Percentiles rank a stretch among this genome's conserved stretches.
phyloP scores from a whole-genome alignment of 768 basidiomycete species.

The Trametes coccinea region DNA sequence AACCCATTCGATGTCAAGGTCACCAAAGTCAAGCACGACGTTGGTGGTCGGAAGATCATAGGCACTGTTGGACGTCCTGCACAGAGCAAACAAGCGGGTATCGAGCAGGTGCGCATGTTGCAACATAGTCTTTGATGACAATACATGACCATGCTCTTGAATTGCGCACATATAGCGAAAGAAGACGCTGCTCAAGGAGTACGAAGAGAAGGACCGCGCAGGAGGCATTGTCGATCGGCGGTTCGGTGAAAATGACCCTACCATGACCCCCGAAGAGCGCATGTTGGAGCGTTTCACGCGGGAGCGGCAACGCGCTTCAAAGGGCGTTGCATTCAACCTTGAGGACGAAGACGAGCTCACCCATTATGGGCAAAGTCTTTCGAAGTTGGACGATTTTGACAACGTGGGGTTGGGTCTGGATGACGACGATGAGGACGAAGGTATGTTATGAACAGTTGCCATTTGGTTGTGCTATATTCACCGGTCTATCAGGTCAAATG shows the following conservation, averaged over 20 bases:
- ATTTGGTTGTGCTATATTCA: background rate
- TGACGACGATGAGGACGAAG: constrained; percentile 54
- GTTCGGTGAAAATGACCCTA: constrained; percentile 93
- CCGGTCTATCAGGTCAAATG: constrained; percentile 54
- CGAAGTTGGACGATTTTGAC: constrained; percentile 84
- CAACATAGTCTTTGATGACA: too few species aligned
- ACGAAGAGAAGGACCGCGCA: constrained; percentile 73
- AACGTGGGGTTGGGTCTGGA: constrained; percentile 60
- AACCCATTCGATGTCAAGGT: constrained; percentile 96
- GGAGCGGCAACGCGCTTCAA: constrained; percentile 80
- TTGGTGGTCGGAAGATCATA: constrained; percentile 84
- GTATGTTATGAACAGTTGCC: background rate
- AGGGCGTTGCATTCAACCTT: constrained; percentile 80
- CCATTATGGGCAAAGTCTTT: constrained; percentile 87
- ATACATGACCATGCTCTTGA: background rate
- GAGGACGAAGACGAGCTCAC: constrained; percentile 91
- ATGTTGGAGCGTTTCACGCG: constrained; percentile 96
- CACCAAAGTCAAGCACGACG: constrained; percentile 90
- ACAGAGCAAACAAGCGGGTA: constrained; percentile 84
- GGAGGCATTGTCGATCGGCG: constrained; percentile 92
- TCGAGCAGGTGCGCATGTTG: constrained; percentile 71
- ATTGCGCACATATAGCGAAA: constrained; percentile 57
- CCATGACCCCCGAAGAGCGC: constrained; percentile 92
- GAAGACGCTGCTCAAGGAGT: constrained; percentile 87
- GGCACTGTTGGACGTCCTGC: constrained; percentile 83